Evolutionary conservation across 768 basidiomycete species (phyloP).

Genomic region (Filobasidium floriforme): DNA sequence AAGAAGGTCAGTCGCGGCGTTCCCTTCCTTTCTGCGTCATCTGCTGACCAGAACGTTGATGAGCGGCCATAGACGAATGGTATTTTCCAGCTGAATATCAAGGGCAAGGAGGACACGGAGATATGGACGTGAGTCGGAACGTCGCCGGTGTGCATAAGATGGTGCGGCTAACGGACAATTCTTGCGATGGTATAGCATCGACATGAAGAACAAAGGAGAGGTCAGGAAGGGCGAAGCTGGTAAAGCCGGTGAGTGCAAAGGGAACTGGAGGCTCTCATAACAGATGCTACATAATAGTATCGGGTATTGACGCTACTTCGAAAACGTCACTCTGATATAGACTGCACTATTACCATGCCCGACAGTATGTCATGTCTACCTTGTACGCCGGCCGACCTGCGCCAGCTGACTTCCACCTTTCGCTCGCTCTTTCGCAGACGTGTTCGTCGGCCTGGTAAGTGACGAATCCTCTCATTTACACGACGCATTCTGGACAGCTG

Average conservation of each 20-base stretch:
- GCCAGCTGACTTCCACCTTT: background rate
- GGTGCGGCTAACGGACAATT: background rate
- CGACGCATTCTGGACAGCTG: background rate
- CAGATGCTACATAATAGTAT: conserved; percentile 55
- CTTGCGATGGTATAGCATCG: conserved; percentile 55
- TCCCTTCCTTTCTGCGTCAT: background rate
- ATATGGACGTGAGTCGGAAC: conserved; percentile 53
- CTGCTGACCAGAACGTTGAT: background rate
- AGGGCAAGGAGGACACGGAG: conserved; percentile 65
- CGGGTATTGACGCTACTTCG: too few species aligned
- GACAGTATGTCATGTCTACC: conserved; percentile 43
- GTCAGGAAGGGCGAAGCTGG: conserved; percentile 37
- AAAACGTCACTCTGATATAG: conserved; percentile 43
- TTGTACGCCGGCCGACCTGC: conserved; percentile 3
- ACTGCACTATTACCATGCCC: conserved; percentile 67
- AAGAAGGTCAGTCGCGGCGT: conserved; percentile 41
- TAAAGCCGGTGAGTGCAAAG: conserved; percentile 33
- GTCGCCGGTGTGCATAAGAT: background rate
- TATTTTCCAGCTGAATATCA: conserved; percentile 75
- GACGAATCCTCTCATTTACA: conserved; percentile 49
- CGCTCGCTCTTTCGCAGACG: conserved; percentile 46
- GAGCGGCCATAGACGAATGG: conserved; percentile 60
- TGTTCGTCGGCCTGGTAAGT: conserved; percentile 60
- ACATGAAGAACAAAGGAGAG: conserved; percentile 61
- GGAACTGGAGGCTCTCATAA: conserved; percentile 34